Conservation (phyloP, 768 basidiomycete genomes). For the Lentinula guzmanii region DNA sequence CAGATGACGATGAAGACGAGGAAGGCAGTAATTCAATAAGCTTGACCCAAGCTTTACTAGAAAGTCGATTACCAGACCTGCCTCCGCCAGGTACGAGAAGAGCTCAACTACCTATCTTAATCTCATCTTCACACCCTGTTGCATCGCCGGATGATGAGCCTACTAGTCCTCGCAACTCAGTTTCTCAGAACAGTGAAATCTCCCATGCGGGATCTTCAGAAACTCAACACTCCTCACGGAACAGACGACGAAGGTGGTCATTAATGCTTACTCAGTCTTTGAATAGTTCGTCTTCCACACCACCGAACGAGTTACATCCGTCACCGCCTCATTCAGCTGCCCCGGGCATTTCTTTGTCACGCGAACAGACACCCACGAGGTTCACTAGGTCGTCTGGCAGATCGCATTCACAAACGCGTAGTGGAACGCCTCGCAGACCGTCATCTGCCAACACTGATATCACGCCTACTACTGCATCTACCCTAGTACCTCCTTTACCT, state of each 20-base stretch:
- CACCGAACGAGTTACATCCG: conserved; percentile 7
- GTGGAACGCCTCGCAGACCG: not conserved
- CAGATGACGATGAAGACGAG: conserved; percentile 54
- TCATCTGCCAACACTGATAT: conserved; percentile 10
- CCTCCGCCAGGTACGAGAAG: conserved; percentile 64
- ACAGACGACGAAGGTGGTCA: conserved; percentile 68
- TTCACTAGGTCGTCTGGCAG: conserved; percentile 32
- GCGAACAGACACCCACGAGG: conserved; percentile 15
- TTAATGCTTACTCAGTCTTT: conserved; percentile 46
- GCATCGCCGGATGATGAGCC: conserved; percentile 37
- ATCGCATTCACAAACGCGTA: conserved; percentile 15
- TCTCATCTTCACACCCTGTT: conserved; percentile 37
- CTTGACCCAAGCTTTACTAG: conserved; percentile 66
- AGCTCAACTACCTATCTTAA: conserved; percentile 64
- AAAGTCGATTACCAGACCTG: conserved; percentile 71
- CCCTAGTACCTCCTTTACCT: conserved; percentile 18
- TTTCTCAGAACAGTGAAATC: conserved; percentile 17
- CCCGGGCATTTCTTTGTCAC: conserved; percentile 8
- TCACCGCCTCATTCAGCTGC: conserved; percentile 15
- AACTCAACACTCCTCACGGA: conserved; percentile 23
- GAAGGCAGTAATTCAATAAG: conserved; percentile 64
- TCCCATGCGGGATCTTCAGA: conserved; percentile 23
- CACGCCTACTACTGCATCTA: conserved; percentile 15
- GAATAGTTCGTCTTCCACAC: conserved; percentile 12
- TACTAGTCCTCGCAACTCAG: conserved; percentile 38